phyloP scores from a whole-genome alignment of 2,329 filamentous ascomycete species.

The Ceratocystis harringtonii region DNA sequence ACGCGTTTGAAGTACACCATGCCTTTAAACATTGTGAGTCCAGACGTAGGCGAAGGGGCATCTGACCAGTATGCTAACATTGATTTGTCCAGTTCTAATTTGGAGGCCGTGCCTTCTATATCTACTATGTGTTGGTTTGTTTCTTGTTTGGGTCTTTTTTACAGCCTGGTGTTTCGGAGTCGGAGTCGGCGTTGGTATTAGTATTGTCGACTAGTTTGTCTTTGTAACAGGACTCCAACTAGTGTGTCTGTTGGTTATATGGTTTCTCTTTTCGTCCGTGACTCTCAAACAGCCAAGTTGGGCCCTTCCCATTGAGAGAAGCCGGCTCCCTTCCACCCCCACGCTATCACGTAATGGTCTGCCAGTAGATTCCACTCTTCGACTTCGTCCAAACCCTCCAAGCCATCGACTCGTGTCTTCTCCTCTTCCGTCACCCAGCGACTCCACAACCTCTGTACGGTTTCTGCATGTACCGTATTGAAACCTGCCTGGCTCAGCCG shows the following conservation, averaged over 20 bases:
- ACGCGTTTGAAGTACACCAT: slow-evolving; percentile 49
- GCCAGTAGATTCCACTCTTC: slow-evolving; percentile 87
- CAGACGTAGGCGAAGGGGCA: not conserved
- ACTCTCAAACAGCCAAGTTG: not conserved
- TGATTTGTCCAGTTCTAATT: not conserved
- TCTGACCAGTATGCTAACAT: not conserved
- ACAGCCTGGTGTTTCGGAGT: slow-evolving; percentile 1
- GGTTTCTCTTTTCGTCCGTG: not conserved
- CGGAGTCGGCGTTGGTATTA: slow-evolving; percentile 3
- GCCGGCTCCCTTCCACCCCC: slow-evolving; percentile 57
- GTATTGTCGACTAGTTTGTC: not conserved
- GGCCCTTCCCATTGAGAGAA: slow-evolving; percentile 20
- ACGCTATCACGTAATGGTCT: slow-evolving; percentile 76
- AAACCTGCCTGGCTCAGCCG: slow-evolving; percentile 57
- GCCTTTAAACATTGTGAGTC: slow-evolving; percentile 46
- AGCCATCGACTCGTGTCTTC: slow-evolving; percentile 58
- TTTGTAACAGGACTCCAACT: not conserved
- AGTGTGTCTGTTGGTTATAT: not conserved
- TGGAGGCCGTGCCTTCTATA: not conserved
- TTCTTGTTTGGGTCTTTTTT: not conserved
- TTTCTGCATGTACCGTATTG: slow-evolving; percentile 27
- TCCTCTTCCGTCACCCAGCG: slow-evolving; percentile 56
- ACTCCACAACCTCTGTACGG: slow-evolving; percentile 52
- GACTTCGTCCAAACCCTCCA: slow-evolving; percentile 87
- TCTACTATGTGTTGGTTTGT: not conserved